Base-by-base conservation (phyloP, 2,329 filamentous ascomycete species). In the Diaporthe sp. region DNA sequence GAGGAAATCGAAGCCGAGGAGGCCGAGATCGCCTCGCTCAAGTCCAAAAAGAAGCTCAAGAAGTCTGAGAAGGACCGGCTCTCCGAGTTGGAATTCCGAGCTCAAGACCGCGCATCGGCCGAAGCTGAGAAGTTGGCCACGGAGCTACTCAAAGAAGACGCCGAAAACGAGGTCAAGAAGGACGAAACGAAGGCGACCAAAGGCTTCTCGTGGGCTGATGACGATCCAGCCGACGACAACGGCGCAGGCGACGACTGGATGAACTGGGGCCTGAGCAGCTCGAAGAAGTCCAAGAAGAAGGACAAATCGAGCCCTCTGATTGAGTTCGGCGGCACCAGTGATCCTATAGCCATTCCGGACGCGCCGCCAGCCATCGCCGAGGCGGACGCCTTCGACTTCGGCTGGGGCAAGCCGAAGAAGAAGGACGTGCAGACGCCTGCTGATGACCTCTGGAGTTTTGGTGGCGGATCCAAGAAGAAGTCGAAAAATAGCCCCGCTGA, bases 401-500 rank as follows among this genome's bases (percentile, higher is more conserved):
- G 73, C 53, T 84, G 82, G 82, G 82, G 79, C 39, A 80, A 79
- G 75, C 22, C 62, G 9, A 62, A 72, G 28, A 77, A 76, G 72
- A 72, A 62, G 57, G 73, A 75, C 42, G 86, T 88, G 77, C 87
- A 88, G 75, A 84, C 86, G 19, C 83, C 81, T 42, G 78, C 77
- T 28, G 85, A 88, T 67, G 83, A 85, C 68, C 78, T 80, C 25
- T 86, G 85, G 86, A 83, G 81, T 12, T 61, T 79, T 9, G 79
- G 81, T 25, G 80, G 77, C 34, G 81, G 82, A 10, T 81, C 79
- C 22, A 90, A 90, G 83, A 88, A 89, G 80, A 91, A 91, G 81
- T 82, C 81, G 75, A 89, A 87, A 79, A 90, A 90, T 79, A 83
- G 85, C 19, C 84, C 87, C 9, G 81, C 88, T 34, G 87, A 90